Evolutionary conservation across 192 early-diverging fungal genomes (phyloP), one percentile per base, ranked within the genome.

Genomic region (Backusella parvicylindrica): DNA sequence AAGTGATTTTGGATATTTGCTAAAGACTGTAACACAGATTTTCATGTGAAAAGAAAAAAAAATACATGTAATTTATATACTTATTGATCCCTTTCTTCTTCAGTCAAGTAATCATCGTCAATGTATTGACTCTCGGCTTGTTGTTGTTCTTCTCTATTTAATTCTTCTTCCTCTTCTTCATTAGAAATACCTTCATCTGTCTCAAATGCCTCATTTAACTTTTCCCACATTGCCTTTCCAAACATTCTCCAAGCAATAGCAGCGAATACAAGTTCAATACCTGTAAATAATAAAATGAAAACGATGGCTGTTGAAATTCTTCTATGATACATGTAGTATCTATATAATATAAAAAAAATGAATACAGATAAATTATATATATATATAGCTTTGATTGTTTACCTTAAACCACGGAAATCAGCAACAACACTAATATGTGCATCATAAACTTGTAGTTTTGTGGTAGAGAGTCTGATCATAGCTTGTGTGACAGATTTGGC

Each of bases 361-460:
- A 43, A 12, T 3, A 43, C 0, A 43, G 0, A 11, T 43, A 12
- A 0, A 43, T 43, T 3, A 12, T 41, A 15, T 1, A 38, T 38
- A 38, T 9, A 9, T 38, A 38, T 3, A 9, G 1, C 0, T 38
- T 38, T 3, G 37, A 9, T 60, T 12, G n/a, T 16, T 75, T 83
- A 84, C 88, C 88, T 71, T 30, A 89, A 80, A 30, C 88, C 88
- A 71, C 79, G 80, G 76, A 89, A 88, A 71, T 89, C 85, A 35
- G 88, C 88, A 76, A 82, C 80, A 49, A 89, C 79, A 38, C 83
- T 81, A 36, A 89, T 79, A 16, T 82, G 47, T 37, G 80, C 85
- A 32, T 77, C 81, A 68, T 89, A 89, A 1, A 85, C 78, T 65
- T 88, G 85, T 9, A 88, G 49, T 12, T 72, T 66, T 32, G 72